These are phyloP conservation scores for Chaetomiaceae sp. DNA, from an alignment of 2,329 filamentous ascomycete genomes.

Conservation along the genomic window DNA sequence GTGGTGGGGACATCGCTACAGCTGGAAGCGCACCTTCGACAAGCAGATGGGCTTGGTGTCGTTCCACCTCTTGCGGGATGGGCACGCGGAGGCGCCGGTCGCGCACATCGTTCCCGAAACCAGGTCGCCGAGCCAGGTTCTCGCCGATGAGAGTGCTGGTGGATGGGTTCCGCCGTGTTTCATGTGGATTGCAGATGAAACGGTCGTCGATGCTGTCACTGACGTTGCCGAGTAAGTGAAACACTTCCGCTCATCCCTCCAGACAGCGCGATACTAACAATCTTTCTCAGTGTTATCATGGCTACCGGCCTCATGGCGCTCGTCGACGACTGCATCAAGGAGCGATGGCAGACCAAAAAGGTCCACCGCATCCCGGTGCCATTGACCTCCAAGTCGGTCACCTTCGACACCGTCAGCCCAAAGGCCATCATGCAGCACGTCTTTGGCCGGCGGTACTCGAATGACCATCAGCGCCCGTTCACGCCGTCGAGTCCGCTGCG, in stretches of 20 bases:
- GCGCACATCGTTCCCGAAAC: conserved; percentile 83
- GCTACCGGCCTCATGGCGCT: conserved; percentile 85
- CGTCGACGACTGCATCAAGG: conserved; percentile 86
- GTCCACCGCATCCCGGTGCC: conserved; percentile 36
- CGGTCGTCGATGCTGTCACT: conserved; percentile 62
- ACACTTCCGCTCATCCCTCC: neutral
- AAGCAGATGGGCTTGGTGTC: conserved; percentile 66
- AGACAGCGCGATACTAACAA: conserved; percentile 26
- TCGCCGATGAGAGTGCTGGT: conserved; percentile 70
- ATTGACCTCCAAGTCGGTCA: conserved; percentile 31
- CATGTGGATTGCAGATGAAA: conserved; percentile 80
- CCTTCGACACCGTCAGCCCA: conserved; percentile 35
- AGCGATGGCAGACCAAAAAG: conserved; percentile 59
- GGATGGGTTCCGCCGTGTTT: conserved; percentile 89
- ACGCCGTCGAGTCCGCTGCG: conserved; percentile 20
- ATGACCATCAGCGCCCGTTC: conserved; percentile 17
- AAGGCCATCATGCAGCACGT: conserved; percentile 35
- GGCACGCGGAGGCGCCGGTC: conserved; percentile 56
- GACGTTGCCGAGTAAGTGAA: conserved; percentile 81
- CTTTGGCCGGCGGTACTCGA: conserved; percentile 31
- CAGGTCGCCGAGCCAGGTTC: conserved; percentile 64
- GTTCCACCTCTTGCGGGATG: conserved; percentile 73
- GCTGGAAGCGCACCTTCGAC: conserved; percentile 72
- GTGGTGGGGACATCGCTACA: conserved; percentile 85
- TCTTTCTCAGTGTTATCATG: conserved; percentile 66